Evolutionary conservation across 257 asterid species (phyloP).

Genomic region (Craterostigma plantagineum): DNA sequence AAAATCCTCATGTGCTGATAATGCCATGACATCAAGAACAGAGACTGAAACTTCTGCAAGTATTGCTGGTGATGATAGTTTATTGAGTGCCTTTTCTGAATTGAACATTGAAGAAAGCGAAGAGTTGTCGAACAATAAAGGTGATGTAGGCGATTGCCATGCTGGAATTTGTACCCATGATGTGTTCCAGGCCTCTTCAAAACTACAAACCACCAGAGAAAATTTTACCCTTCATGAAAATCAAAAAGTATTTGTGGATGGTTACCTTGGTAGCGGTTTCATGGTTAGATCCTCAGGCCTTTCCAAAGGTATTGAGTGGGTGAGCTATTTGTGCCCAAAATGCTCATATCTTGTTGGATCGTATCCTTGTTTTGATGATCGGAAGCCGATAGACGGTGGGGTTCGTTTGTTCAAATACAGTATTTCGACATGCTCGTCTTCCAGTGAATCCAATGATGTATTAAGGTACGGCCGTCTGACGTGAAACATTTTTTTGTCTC

Average conservation of each 20-base stretch:
- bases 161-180: constrained; percentile 22
- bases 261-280: constrained; percentile 70
- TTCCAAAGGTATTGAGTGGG: constrained; percentile 64
- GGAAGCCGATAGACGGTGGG: constrained; percentile 57
- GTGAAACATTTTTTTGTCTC: constrained; percentile 4
- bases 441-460: constrained; percentile 25
- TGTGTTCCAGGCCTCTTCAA: constrained; percentile 13
- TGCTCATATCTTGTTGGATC: constrained; percentile 70
- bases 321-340: constrained; percentile 42
- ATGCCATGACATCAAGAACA: constrained; percentile 4
- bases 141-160: constrained; percentile 8
- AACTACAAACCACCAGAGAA: constrained; percentile 13
- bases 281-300: constrained; percentile 54
- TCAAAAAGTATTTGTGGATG: constrained; percentile 61
- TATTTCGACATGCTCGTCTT: constrained; percentile 42
- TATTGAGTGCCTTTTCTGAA: constrained; percentile 15
- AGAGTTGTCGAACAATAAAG: constrained; percentile 8
- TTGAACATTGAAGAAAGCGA: constrained; percentile 18
- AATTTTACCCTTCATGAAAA: constrained; percentile 36
- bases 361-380: constrained; percentile 53
- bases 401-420: constrained; percentile 64
- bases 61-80: constrained; percentile 14
- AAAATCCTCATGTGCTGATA: constrained; percentile 7
- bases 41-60: constrained; percentile 12
- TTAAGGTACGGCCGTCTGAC: constrained; percentile 54